Conservation (phyloP, 441 rosid species). For the Melastoma candidum region DNA sequence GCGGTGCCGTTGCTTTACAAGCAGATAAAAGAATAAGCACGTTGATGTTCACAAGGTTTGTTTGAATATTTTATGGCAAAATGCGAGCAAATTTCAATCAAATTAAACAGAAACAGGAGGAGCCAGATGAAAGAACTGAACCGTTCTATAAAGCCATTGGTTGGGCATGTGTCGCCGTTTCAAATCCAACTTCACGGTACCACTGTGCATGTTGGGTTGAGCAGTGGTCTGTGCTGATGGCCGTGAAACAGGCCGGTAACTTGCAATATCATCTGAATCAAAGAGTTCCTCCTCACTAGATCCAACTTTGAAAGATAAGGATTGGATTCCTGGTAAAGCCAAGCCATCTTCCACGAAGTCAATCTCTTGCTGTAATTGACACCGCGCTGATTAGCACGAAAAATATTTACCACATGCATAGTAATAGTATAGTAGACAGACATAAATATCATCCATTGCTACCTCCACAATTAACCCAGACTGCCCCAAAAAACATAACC, state of each 20-base stretch:
- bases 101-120: neutral
- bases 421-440: no score
- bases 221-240: constrained; percentile 37
- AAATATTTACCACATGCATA: neutral
- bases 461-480: neutral
- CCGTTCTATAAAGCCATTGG: constrained; percentile 91
- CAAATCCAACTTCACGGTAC: constrained; percentile 59
- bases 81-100: no score
- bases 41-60: no score
- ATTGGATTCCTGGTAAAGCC: constrained; percentile 53
- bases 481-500: no score
- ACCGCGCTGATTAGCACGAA: neutral
- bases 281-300: constrained; percentile 82
- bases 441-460: no score
- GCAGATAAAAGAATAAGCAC: no score
- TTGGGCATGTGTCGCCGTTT: constrained; percentile 48
- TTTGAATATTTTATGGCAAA: no score
- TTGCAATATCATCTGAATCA: constrained; percentile 79
- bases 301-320: constrained; percentile 53
- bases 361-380: constrained; percentile 51
- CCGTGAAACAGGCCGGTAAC: constrained; percentile 37
- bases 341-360: constrained; percentile 76
- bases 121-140: constrained; percentile 13
- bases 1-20: no score
- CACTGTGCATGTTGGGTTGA: constrained; percentile 33